These are phyloP conservation scores for Lentinus polychrous DNA, from an alignment of 1,284 basidiomycete species.

Conservation along the genomic window DNA sequence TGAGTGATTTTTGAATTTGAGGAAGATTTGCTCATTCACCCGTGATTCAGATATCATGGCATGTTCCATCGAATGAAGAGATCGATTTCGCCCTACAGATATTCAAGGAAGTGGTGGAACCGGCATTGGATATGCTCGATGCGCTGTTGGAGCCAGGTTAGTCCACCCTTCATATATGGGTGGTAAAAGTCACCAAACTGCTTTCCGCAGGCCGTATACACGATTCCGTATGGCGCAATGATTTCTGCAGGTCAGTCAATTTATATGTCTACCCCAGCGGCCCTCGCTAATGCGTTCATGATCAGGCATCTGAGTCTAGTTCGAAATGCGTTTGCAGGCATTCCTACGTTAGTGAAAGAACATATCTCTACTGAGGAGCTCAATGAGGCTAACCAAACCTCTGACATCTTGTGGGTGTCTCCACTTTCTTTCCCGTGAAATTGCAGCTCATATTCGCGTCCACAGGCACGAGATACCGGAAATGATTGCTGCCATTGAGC, in stretches of 20 bases:
- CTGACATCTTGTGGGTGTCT: slow-evolving; percentile 52
- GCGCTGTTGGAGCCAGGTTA: slow-evolving; percentile 48
- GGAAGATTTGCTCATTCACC: not conserved
- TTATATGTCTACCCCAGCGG: too few relatives aligned
- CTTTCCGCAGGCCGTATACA: slow-evolving; percentile 28
- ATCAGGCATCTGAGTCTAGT: slow-evolving; percentile 58
- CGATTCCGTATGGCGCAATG: slow-evolving; percentile 76
- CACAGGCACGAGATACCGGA: slow-evolving; percentile 60
- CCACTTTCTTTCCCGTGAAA: not conserved
- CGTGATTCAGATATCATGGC: slow-evolving; percentile 70
- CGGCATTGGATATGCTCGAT: slow-evolving; percentile 58
- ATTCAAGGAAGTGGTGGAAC: slow-evolving; percentile 67
- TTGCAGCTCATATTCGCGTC: slow-evolving; percentile 7
- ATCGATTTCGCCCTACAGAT: slow-evolving; percentile 74
- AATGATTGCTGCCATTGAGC: slow-evolving; percentile 57
- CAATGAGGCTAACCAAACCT: slow-evolving; percentile 33
- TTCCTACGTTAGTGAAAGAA: slow-evolving; percentile 56
- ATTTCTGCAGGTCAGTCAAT: slow-evolving; percentile 69
- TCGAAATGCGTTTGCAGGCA: slow-evolving; percentile 61
- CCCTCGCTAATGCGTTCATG: slow-evolving; percentile 11
- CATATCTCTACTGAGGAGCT: slow-evolving; percentile 38
- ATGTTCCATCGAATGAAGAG: slow-evolving; percentile 59
- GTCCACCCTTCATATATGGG: slow-evolving; percentile 11
- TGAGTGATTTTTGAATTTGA: slow-evolving; percentile 9
- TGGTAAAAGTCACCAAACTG: not conserved